A percentile compares a stretch with the other conserved stretches of the same genome.
Conservation (phyloP, 176 grass and related monocot genomes). For the Bothriochloa decipiens region DNA sequence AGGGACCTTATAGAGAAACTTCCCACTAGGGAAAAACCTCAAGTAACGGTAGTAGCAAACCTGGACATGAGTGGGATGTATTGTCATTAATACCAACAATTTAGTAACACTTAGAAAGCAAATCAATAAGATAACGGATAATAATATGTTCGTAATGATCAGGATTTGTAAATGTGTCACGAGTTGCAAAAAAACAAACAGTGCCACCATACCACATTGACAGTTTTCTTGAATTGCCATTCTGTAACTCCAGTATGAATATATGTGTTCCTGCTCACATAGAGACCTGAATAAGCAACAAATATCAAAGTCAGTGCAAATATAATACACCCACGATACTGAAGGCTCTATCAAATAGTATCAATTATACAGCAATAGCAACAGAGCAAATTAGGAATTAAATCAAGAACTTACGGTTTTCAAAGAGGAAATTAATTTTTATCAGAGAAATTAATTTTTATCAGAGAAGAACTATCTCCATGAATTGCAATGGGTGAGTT, state of each 20-base stretch:
- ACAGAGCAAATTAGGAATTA: not conserved
- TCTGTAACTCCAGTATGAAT: conserved; percentile 92
- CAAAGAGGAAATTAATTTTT: too few relatives aligned
- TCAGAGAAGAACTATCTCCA: not conserved
- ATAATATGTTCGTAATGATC: not conserved
- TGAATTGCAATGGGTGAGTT: not conserved
- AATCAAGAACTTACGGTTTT: not conserved
- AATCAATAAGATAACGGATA: not conserved
- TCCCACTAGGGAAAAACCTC: conserved; percentile 87
- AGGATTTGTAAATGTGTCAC: conserved; percentile 1
- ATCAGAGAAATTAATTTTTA: not conserved
- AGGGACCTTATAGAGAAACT: conserved; percentile 91
- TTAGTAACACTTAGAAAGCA: not conserved
- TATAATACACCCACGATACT: not conserved
- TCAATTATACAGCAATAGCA: conserved; percentile 29
- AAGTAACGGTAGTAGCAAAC: conserved; percentile 94
- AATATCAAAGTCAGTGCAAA: conserved; percentile 18
- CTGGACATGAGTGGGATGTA: conserved; percentile 40
- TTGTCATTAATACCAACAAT: conserved; percentile 19
- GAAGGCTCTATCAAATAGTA: conserved; percentile 1
- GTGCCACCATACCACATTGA: conserved; percentile 83
- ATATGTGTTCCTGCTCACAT: conserved; percentile 98
- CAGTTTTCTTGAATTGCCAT: conserved; percentile 94
- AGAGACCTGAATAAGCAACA: conserved; percentile 73
- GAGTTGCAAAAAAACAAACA: conserved; percentile 9